Base-by-base conservation (phyloP, 202 grass and related monocot genomes). In the Thinopyrum obtusiflorum region DNA sequence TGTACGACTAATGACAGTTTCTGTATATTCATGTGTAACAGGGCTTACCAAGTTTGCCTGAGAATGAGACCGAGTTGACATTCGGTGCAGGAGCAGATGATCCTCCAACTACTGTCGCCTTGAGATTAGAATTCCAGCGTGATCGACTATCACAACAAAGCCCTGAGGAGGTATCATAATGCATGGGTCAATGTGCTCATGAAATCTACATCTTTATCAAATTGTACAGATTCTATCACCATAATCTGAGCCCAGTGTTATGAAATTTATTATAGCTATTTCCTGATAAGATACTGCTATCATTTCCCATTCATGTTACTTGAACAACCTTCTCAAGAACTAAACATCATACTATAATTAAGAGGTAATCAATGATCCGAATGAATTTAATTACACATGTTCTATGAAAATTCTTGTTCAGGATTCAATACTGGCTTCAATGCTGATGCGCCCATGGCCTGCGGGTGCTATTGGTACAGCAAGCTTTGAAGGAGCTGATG, bases 341-440 rank as follows among this genome's bases (percentile, higher is more conserved):
- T 20, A 82, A 37, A 37, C 17, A 53, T 82, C 36, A 21, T 49
- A 61, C 49, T 68, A 8, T 28, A 36, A 27, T 84, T 53, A 83
- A 71, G 26, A 76, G 28, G 62, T 26, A 39, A 87, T 49, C 44
- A 64, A 32, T 44, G 27, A 69, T 76, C 11, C 25, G 5, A 42
- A 25, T 82, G n/a, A n/a, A n/a, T 44, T 35, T 83, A 79, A 57
- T 85, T 85, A 81, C 26, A 63, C 7, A 74, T 76, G 61, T 18
- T 53, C 20, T 53, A 21, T 79, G 47, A 35, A 44, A 61, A 17
- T 82, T 35, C 25, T 65, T 82, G 53, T 72, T 53, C 75, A 94
- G 90, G 93, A 92, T 76, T 87, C 90, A 18, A 78, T 81, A 25
- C 88, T 94, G 27, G 86, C 90, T 77, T 90, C 90, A 37, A 94